These are phyloP conservation scores for Suillus clintonianus DNA, from an alignment of 768 basidiomycete species.

Conservation along the genomic window DNA sequence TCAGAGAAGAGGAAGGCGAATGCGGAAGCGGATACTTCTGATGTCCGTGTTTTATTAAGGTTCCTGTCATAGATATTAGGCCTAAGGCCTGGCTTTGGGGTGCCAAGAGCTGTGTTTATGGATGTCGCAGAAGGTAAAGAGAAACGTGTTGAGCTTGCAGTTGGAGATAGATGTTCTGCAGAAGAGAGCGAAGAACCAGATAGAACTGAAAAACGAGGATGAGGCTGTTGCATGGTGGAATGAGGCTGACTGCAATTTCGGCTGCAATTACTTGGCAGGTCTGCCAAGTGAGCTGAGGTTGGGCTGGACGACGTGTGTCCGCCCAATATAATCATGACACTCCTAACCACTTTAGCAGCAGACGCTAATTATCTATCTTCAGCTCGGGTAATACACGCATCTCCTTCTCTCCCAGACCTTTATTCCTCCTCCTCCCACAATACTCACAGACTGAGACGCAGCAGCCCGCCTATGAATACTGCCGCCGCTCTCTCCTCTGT, in stretches of 20 bases:
- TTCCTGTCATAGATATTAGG: constrained; percentile 88
- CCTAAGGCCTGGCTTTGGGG: constrained; percentile 43
- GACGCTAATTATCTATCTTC: not conserved
- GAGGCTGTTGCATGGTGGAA: constrained; percentile 51
- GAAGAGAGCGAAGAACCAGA: constrained; percentile 58
- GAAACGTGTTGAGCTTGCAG: constrained; percentile 65
- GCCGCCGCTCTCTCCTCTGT: constrained; percentile 44
- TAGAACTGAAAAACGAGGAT: constrained; percentile 68
- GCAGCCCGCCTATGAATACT: constrained; percentile 34
- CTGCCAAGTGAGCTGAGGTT: not conserved
- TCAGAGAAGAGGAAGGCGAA: constrained; percentile 93
- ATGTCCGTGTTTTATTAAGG: constrained; percentile 81
- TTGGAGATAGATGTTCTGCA: constrained; percentile 51
- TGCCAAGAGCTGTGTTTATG: constrained; percentile 41
- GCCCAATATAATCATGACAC: constrained; percentile 9
- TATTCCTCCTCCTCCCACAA: not conserved
- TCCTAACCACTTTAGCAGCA: not conserved
- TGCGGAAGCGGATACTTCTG: constrained; percentile 82
- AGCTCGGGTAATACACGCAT: constrained; percentile 10
- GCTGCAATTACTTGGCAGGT: not conserved
- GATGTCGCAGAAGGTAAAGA: constrained; percentile 62
- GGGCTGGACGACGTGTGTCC: not conserved
- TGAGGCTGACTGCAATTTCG: not conserved
- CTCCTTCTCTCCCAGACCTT: constrained; percentile 14
- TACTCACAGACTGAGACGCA: not conserved